These are phyloP conservation scores for Paramecium octaurelia DNA, from an alignment of 73 alveolate species.

Conservation along the genomic window DNA sequence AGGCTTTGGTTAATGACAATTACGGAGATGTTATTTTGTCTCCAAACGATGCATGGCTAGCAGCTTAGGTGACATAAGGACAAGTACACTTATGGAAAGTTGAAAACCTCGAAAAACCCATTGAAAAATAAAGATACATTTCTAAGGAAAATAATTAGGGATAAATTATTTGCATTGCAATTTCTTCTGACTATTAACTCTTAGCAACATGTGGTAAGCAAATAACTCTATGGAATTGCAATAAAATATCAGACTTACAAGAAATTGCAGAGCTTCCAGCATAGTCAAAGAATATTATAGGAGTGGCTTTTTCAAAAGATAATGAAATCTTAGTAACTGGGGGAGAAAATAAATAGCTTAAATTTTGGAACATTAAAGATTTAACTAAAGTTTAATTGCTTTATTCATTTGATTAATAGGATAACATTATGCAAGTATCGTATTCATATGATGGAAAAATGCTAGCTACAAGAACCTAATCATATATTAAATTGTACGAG, in stretches of 20 bases:
- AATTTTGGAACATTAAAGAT: not conserved
- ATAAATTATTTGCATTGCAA: not conserved
- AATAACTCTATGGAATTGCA: not conserved
- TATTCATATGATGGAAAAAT: not conserved
- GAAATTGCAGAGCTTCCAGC: not conserved
- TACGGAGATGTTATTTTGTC: not conserved
- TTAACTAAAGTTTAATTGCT: no score
- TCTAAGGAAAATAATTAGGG: not conserved
- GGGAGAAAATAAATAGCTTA: not conserved
- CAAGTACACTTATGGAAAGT: not conserved
- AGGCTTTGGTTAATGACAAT: not conserved
- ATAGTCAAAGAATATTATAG: not conserved
- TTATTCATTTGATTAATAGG: not conserved
- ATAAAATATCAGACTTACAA: not conserved
- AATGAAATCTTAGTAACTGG: not conserved
- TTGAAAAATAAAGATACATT: no score
- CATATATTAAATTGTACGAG: not conserved
- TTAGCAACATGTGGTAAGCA: not conserved
- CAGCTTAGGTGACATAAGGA: not conserved
- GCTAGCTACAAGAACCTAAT: not conserved
- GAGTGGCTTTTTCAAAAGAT: not conserved
- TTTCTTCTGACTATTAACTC: not conserved
- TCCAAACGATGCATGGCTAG: not conserved
- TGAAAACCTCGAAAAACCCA: not conserved
- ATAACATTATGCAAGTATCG: not conserved